Evolutionary conservation across 2,329 filamentous ascomycete species (phyloP).

Genomic region (Rugonectria rugulosa): DNA sequence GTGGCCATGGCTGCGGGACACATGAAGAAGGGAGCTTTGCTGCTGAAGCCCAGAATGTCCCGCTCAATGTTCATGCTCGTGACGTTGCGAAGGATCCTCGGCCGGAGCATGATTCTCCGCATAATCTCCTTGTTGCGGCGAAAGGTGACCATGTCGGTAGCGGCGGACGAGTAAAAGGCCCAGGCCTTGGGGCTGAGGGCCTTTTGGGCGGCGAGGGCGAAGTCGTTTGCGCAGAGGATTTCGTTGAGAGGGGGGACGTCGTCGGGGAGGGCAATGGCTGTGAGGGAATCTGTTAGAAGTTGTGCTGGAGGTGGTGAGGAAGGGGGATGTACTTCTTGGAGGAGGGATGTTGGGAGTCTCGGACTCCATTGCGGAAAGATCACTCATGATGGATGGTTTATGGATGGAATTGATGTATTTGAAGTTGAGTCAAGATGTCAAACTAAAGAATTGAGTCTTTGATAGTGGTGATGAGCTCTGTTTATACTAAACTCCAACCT

Average conservation of each 20-base stretch:
- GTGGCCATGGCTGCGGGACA: constrained; percentile 71
- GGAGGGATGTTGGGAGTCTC: constrained; percentile 36
- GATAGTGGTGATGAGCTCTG: not conserved
- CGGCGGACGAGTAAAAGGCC: constrained; percentile 73
- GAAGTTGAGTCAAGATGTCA: not conserved
- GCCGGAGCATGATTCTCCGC: constrained; percentile 64
- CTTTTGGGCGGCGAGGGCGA: constrained; percentile 62
- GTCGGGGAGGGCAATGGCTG: constrained; percentile 26
- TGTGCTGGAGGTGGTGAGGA: not conserved
- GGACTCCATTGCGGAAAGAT: constrained; percentile 39
- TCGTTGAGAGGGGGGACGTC: constrained; percentile 29
- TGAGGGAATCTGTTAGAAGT: not conserved
- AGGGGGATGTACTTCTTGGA: constrained; percentile 26
- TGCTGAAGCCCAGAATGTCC: constrained; percentile 59
- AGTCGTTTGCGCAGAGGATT: constrained; percentile 57
- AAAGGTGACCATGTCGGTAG: constrained; percentile 67
- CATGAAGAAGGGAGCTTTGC: constrained; percentile 67
- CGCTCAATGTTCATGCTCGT: constrained; percentile 57
- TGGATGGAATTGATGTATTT: not conserved
- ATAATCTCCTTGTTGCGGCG: constrained; percentile 62
- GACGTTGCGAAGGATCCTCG: constrained; percentile 65
- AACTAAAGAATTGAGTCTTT: not conserved
- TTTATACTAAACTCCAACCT: constrained; percentile 4
- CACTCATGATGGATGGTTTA: constrained; percentile 29
- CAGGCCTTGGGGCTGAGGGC: constrained; percentile 69